Evolutionary conservation across 257 asterid genomes (phyloP).

Genomic region (Capsicum pubescens): DNA sequence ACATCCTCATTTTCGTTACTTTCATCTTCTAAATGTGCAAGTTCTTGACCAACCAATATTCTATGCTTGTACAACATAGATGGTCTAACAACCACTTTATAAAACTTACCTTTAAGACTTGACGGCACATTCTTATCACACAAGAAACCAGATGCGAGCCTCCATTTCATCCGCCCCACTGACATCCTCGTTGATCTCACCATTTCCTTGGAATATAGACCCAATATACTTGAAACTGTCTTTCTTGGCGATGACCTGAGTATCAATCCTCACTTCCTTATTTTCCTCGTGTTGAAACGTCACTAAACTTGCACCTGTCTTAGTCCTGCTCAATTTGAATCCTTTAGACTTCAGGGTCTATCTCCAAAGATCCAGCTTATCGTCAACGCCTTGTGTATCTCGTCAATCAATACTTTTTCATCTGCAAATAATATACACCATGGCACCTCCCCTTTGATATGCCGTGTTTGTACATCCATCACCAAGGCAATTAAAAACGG

Average conservation of each 20-base stretch:
- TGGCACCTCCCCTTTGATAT: constrained; percentile 5
- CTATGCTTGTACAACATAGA: too few relatives aligned
- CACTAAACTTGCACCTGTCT: background rate
- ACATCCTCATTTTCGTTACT: too few relatives aligned
- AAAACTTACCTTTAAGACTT: too few relatives aligned
- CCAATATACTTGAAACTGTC: background rate
- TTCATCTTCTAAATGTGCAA: too few relatives aligned
- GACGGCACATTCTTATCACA: too few relatives aligned
- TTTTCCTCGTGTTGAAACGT: background rate
- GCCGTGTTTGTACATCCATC: background rate
- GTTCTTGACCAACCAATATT: too few relatives aligned
- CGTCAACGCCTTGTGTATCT: background rate
- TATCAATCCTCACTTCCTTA: background rate
- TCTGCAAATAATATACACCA: background rate
- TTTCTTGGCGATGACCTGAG: background rate
- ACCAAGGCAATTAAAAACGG: constrained; percentile 6
- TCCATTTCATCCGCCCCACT: too few relatives aligned
- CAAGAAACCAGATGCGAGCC: too few relatives aligned
- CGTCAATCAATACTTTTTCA: background rate
- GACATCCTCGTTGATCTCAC: too few relatives aligned
- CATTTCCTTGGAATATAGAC: background rate
- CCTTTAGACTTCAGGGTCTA: background rate
- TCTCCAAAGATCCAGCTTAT: background rate
- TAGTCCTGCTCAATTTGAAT: constrained; percentile 6
- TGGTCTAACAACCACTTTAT: too few relatives aligned